Conservation (phyloP, 495 filamentous ascomycete genomes). For the Corynascus novoguineensis region DNA sequence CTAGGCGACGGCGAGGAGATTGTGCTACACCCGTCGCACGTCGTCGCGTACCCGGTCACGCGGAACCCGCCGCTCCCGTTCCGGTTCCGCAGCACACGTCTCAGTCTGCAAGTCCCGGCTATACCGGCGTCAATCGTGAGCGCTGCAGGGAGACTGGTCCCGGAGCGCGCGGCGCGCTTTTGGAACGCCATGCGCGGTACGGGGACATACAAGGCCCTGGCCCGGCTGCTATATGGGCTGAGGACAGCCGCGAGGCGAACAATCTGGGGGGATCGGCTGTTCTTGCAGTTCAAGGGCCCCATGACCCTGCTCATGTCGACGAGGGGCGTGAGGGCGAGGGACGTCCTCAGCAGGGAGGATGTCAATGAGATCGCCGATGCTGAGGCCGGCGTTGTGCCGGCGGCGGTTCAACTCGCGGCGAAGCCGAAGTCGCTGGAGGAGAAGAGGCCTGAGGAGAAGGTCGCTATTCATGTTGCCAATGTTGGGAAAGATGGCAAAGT, state of each 20-base stretch:
- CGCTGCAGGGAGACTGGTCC: slow-evolving; percentile 28
- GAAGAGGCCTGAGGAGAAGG: slow-evolving; percentile 27
- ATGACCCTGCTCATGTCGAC: slow-evolving; percentile 80
- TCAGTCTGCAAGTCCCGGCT: slow-evolving; percentile 74
- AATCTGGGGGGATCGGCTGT: slow-evolving; percentile 92
- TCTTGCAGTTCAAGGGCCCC: slow-evolving; percentile 83
- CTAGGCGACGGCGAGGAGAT: slow-evolving; percentile 78
- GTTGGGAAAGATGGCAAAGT: slow-evolving; percentile 65
- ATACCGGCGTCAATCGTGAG: slow-evolving; percentile 49
- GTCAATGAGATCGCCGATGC: slow-evolving; percentile 81
- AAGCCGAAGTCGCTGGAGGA: slow-evolving; percentile 34
- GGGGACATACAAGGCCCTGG: slow-evolving; percentile 61
- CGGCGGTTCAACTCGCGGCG: slow-evolving; percentile 41
- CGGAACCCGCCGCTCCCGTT: slow-evolving; percentile 71
- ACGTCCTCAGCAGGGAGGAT: slow-evolving; percentile 67
- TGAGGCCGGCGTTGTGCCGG: slow-evolving; percentile 53
- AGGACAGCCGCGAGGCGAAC: slow-evolving; percentile 69
- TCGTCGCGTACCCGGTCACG: slow-evolving; percentile 80
- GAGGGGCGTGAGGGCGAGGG: slow-evolving; percentile 65
- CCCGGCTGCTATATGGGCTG: slow-evolving; percentile 54
- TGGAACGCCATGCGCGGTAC: slow-evolving; percentile 63
- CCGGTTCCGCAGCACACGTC: slow-evolving; percentile 69
- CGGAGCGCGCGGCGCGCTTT: slow-evolving; percentile 57
- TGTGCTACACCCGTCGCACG: slow-evolving; percentile 77
- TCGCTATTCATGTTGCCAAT: slow-evolving; percentile 50